Percentiles rank a stretch among this genome's conserved stretches.
Conservation (phyloP, 2,329 filamentous ascomycete species). For the Leptosphaerulina australis region DNA sequence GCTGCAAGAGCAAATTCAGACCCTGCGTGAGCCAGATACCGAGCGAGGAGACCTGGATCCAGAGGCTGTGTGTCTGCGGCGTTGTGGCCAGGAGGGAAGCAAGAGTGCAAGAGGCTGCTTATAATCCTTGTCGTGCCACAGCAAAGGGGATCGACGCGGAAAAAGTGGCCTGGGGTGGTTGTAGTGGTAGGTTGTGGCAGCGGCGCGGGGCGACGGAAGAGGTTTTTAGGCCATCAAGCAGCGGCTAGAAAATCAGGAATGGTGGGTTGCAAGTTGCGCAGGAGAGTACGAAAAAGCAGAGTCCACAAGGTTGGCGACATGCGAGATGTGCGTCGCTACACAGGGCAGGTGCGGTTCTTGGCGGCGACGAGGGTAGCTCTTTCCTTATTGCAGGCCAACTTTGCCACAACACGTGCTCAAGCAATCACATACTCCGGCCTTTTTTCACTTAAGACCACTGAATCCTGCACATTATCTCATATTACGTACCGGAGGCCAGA, state of each 20-base stretch:
- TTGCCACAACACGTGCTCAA: constrained; percentile 6
- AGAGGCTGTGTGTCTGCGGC: constrained; percentile 10
- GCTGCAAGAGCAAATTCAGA: constrained; percentile 17
- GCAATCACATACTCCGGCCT: background rate
- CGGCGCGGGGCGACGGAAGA: constrained; percentile 19
- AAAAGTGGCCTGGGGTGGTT: constrained; percentile 15
- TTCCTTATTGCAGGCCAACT: background rate
- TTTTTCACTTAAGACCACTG: background rate
- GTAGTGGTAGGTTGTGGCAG: constrained; percentile 11
- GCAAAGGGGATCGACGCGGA: constrained; percentile 14
- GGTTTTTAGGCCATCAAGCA: constrained; percentile 10
- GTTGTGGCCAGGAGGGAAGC: constrained; percentile 7
- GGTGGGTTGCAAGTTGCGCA: background rate
- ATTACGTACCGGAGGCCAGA: background rate
- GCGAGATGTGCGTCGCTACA: constrained; percentile 14
- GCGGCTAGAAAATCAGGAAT: constrained; percentile 9
- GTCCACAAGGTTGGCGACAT: constrained; percentile 1
- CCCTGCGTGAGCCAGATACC: constrained; percentile 14
- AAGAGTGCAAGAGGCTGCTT: constrained; percentile 6
- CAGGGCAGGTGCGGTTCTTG: constrained; percentile 8
- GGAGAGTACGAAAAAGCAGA: background rate
- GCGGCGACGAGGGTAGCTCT: constrained; percentile 3
- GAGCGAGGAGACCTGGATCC: constrained; percentile 6
- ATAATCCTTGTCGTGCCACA: constrained; percentile 10
- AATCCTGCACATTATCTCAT: background rate